A percentile compares a stretch with the other conserved stretches of the same genome.
Conservation (phyloP, 1,284 basidiomycete genomes). For the Fomitiporia mediterranea region DNA sequence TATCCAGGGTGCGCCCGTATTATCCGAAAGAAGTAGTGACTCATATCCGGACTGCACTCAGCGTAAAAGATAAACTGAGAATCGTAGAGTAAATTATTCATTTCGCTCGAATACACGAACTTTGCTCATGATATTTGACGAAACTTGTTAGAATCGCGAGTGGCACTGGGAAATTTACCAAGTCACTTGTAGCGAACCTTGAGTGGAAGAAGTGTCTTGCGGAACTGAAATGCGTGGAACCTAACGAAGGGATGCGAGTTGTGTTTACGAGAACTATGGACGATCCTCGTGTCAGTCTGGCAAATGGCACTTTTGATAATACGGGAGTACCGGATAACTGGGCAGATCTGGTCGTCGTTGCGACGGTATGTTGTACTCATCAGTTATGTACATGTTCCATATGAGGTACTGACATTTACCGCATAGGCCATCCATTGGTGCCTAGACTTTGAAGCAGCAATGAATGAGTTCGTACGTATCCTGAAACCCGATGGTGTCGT, state of each 20-base stretch:
- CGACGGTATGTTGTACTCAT: constrained; percentile 59
- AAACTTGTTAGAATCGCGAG: not conserved
- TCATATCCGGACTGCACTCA: constrained; percentile 22
- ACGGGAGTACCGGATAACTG: constrained; percentile 55
- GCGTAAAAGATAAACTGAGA: constrained; percentile 21
- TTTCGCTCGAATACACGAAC: not conserved
- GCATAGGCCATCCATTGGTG: constrained; percentile 78
- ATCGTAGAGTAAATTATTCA: constrained; percentile 24
- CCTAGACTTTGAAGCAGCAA: constrained; percentile 61
- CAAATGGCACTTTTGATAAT: constrained; percentile 60
- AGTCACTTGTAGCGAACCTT: constrained; percentile 61
- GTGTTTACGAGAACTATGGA: constrained; percentile 47
- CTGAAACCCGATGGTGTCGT: constrained; percentile 62
- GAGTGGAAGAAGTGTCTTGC: constrained; percentile 47
- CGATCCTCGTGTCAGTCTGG: constrained; percentile 46
- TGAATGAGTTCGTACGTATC: constrained; percentile 63
- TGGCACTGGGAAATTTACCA: constrained; percentile 78
- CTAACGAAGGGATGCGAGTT: constrained; percentile 67
- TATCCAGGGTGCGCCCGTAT: constrained; percentile 24
- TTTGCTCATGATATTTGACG: not conserved
- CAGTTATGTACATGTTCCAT: not conserved
- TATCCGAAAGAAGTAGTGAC: constrained; percentile 26
- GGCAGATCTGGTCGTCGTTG: constrained; percentile 73
- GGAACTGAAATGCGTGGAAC: constrained; percentile 60
- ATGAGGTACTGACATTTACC: no score